Conservation (phyloP, 768 basidiomycete species). For the Leccinellum rugosiceps region DNA sequence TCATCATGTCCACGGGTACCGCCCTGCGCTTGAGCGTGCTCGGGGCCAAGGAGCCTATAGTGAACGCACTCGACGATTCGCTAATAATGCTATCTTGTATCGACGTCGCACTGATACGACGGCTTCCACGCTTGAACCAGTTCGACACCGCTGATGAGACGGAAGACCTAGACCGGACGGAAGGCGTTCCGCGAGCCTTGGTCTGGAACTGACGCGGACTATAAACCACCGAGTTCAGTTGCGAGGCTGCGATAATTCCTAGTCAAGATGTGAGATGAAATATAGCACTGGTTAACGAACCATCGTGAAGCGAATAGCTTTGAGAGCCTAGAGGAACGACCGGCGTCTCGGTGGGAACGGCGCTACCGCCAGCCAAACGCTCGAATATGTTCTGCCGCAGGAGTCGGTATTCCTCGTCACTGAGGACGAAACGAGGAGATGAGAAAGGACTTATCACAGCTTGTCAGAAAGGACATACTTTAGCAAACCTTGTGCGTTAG, state of each 20-base stretch:
- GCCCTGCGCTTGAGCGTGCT: conserved; percentile 44
- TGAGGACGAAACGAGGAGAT: conserved; percentile 27
- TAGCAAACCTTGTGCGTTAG: conserved; percentile 77
- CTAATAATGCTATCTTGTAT: conserved; percentile 41
- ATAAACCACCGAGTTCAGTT: conserved; percentile 19
- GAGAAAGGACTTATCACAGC: neutral
- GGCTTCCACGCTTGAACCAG: conserved; percentile 49
- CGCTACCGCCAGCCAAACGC: conserved; percentile 58
- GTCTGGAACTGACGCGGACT: conserved; percentile 27
- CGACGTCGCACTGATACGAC: conserved; percentile 31
- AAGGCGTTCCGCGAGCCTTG: conserved; percentile 44
- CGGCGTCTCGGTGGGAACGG: conserved; percentile 59
- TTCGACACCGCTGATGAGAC: conserved; percentile 49
- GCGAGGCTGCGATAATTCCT: conserved; percentile 14
- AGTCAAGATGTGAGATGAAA: neutral
- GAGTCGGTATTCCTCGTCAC: conserved; percentile 83
- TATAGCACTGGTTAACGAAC: neutral
- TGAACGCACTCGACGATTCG: conserved; percentile 44
- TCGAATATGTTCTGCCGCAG: conserved; percentile 84
- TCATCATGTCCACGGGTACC: conserved; percentile 42
- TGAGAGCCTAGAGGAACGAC: conserved; percentile 53
- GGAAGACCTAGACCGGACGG: conserved; percentile 51
- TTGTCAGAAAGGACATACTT: conserved; percentile 44
- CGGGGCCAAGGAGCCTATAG: conserved; percentile 25
- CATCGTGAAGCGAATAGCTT: conserved; percentile 23